Conservation (phyloP, 2,329 filamentous ascomycete genomes). For the Stachybotrys echinatus region DNA sequence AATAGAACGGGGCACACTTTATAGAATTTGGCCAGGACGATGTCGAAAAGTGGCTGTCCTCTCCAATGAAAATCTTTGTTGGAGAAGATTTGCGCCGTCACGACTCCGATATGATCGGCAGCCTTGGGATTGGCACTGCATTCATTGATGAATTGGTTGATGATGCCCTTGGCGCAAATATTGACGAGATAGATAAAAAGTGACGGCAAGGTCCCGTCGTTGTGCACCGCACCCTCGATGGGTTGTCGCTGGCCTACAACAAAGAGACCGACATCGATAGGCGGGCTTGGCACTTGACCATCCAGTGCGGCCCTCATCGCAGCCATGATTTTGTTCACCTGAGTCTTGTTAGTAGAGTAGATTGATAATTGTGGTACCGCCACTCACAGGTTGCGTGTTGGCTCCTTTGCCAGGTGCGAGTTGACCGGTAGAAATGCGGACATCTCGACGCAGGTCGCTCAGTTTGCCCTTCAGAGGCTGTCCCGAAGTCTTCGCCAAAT, state of each 20-base stretch:
- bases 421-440: conserved; percentile 70
- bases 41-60: conserved; percentile 67
- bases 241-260: conserved; percentile 40
- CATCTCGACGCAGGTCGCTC: conserved; percentile 66
- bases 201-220: conserved; percentile 53
- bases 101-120: conserved; percentile 75
- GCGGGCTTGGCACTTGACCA: conserved; percentile 43
- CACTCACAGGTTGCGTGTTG: conserved; percentile 42
- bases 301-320: conserved; percentile 48
- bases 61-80: conserved; percentile 61
- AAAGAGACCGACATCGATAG: conserved; percentile 51
- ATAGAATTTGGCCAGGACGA: conserved; percentile 81
- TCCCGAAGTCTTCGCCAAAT: conserved; percentile 42
- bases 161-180: conserved; percentile 66
- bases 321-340: conserved; percentile 30
- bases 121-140: conserved; percentile 57
- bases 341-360: conserved; percentile 10
- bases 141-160: conserved; percentile 65
- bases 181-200: conserved; percentile 72
- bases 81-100: conserved; percentile 71
- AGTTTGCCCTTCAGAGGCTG: conserved; percentile 57
- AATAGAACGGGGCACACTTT: conserved; percentile 79
- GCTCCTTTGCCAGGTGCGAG: conserved; percentile 59
- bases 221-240: conserved; percentile 42
- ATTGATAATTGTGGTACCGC: background rate